Evolutionary conservation across 345 rosid genomes (phyloP).

Genomic region (Boechera stricta): DNA sequence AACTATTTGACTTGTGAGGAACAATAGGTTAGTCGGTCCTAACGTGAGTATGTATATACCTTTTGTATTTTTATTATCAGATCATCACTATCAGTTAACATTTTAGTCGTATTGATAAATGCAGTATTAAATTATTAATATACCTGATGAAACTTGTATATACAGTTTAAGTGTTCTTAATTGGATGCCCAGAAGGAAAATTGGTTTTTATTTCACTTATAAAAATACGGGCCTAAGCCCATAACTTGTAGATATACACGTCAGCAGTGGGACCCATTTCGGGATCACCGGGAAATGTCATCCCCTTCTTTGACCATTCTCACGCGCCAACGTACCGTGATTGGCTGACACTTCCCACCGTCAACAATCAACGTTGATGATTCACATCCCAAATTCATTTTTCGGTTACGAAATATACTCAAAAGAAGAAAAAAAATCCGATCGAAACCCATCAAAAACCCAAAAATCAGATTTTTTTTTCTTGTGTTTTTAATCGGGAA

Average conservation of each 20-base stretch:
- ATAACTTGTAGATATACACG: background rate
- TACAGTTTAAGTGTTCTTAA: no score
- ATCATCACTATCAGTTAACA: background rate
- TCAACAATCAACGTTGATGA: slow-evolving; percentile 8
- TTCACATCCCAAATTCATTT: slow-evolving; percentile 6
- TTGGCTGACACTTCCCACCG: slow-evolving; percentile 14
- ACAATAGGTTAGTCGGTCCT: background rate
- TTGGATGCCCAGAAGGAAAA: background rate
- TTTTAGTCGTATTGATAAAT: background rate
- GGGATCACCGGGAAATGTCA: background rate
- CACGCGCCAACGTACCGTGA: slow-evolving; percentile 42
- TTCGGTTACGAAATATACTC: slow-evolving; percentile 7
- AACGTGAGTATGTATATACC: background rate
- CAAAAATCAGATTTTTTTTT: background rate
- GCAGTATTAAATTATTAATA: background rate
- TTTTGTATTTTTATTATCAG: background rate
- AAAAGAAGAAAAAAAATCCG: background rate
- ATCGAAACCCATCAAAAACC: slow-evolving; percentile 7
- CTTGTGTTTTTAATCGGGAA: background rate
- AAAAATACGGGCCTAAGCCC: background rate
- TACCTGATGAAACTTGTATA: background rate
- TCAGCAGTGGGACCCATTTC: slow-evolving; percentile 8
- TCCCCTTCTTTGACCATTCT: slow-evolving; percentile 26
- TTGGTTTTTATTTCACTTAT: background rate
- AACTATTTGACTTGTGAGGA: background rate